These are phyloP conservation scores for Bathelium albidoporum DNA, from an alignment of 495 filamentous ascomycete species.

Conservation along the genomic window DNA sequence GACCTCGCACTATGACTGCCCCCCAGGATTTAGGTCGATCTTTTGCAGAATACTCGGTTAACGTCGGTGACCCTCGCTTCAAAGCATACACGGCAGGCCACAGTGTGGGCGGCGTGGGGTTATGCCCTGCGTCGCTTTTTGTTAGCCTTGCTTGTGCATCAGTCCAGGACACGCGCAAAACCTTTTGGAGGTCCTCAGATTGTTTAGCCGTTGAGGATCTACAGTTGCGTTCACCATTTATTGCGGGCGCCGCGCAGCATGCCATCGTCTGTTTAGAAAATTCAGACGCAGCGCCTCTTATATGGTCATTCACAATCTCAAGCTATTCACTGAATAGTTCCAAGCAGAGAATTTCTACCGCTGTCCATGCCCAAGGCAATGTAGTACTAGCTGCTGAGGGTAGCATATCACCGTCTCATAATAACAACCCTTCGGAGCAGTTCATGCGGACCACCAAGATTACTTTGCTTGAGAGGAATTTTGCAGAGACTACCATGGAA, in stretches of 20 bases:
- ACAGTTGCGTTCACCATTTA: background rate
- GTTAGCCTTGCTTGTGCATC: background rate
- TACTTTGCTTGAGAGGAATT: background rate
- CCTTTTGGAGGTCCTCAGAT: background rate
- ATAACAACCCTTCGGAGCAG: background rate
- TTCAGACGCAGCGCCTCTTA: background rate
- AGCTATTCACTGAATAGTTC: background rate
- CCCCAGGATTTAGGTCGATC: background rate
- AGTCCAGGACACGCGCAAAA: background rate
- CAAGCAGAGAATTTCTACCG: background rate
- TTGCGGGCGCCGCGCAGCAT: background rate
- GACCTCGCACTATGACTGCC: background rate
- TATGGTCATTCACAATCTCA: background rate
- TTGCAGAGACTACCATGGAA: background rate
- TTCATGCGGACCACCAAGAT: background rate
- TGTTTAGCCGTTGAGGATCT: background rate
- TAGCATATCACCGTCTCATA: background rate
- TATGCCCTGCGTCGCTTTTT: background rate
- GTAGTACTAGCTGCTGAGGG: background rate
- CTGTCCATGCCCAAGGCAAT: background rate
- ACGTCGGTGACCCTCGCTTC: background rate
- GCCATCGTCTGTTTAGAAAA: background rate
- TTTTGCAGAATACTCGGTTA: background rate
- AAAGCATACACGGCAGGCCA: background rate
- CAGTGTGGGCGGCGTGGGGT: background rate